Conservation (phyloP, 73 alveolate species). For the Strombidium stylifer region DNA sequence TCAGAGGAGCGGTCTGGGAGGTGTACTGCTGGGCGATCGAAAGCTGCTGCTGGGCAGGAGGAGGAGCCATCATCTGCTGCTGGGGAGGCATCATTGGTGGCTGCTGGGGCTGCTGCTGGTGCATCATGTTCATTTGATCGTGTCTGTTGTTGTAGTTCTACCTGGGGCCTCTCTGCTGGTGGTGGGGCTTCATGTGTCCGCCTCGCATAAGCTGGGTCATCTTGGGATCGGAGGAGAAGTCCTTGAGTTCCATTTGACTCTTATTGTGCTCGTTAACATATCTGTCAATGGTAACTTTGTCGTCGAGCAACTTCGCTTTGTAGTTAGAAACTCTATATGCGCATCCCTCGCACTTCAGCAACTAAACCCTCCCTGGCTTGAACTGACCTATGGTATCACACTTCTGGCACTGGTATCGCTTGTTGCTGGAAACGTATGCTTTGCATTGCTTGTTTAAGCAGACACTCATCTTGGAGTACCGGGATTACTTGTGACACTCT, state of each 20-base stretch:
- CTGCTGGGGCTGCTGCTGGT: too few species aligned
- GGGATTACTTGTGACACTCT: too few species aligned
- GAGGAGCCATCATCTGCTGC: neutral
- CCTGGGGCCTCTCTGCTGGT: neutral
- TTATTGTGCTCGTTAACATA: slow-evolving; percentile 25
- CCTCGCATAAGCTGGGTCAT: neutral
- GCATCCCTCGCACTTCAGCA: too few species aligned
- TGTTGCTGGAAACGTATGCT: too few species aligned
- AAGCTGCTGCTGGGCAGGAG: neutral
- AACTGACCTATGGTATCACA: too few species aligned
- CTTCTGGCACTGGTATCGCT: too few species aligned
- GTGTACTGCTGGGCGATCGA: neutral
- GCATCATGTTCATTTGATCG: too few species aligned
- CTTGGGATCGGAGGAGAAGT: slow-evolving; percentile 20
- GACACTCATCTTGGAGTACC: too few species aligned
- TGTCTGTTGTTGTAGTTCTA: slow-evolving; percentile 5
- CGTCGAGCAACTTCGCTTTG: too few species aligned
- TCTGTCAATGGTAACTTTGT: slow-evolving; percentile 40
- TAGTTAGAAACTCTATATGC: too few species aligned
- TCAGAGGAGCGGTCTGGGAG: slow-evolving; percentile 2
- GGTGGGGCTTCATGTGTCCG: neutral
- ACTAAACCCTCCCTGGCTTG: too few species aligned
- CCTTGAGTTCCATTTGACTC: slow-evolving; percentile 9
- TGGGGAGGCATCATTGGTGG: slow-evolving; percentile 25
- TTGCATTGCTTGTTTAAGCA: too few species aligned